phyloP scores from a whole-genome alignment of 148 eudicot species.

The Oxyria digyna region DNA sequence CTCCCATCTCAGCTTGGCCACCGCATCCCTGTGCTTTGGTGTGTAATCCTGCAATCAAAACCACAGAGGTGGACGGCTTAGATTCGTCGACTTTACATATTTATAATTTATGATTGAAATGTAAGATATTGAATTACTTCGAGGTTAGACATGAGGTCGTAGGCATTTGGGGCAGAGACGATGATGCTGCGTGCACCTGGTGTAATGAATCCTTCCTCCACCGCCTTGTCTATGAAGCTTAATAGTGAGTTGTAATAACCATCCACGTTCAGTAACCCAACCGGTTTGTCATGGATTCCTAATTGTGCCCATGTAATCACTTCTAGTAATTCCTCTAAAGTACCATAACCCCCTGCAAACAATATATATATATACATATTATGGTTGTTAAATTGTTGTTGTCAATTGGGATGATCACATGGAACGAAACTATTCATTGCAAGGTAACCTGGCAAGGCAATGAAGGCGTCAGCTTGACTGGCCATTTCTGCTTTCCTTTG shows the following conservation, averaged over 20 bases:
- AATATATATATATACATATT: neutral
- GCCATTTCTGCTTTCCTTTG: constrained; percentile 99
- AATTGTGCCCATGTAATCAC: constrained; percentile 86
- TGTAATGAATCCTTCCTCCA: constrained; percentile 85
- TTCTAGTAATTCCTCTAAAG: constrained; percentile 72
- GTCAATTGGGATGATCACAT: no score
- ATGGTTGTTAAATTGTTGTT: no score
- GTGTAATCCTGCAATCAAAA: constrained; percentile 38
- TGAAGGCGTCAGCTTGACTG: constrained; percentile 86
- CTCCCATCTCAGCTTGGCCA: constrained; percentile 67
- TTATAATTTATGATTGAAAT: neutral
- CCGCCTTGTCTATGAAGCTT: constrained; percentile 93
- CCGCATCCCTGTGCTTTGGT: constrained; percentile 39
- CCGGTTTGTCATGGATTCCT: constrained; percentile 85
- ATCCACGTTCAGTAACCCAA: constrained; percentile 80
- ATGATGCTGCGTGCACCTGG: constrained; percentile 84
- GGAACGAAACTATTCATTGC: no score
- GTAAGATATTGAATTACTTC: constrained; percentile 36
- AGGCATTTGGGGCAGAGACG: constrained; percentile 82
- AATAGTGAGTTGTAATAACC: constrained; percentile 84
- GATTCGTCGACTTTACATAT: neutral
- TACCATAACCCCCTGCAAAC: constrained; percentile 70
- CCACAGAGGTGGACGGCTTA: neutral
- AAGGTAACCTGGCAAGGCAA: constrained; percentile 74
- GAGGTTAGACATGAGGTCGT: constrained; percentile 74